phyloP scores from a whole-genome alignment of 1,139 yeast genomes.

The Candida pseudoviswanathii region DNA sequence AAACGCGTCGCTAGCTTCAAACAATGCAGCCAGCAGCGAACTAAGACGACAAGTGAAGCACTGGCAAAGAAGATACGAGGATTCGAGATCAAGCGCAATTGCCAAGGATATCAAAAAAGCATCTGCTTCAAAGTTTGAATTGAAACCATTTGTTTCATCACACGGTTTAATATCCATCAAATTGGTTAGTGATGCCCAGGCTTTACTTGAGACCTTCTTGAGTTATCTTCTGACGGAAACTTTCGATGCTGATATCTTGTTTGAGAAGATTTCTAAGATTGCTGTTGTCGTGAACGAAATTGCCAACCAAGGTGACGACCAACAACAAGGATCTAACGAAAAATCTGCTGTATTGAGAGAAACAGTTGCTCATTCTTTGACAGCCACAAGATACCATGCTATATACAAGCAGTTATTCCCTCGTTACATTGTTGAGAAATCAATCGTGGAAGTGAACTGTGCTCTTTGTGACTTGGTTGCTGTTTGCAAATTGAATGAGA shows the following conservation, averaged over 20 bases:
- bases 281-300: slow-evolving; percentile 53
- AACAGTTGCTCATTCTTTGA: slow-evolving; percentile 73
- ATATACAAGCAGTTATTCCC: slow-evolving; percentile 69
- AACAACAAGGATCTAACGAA: slow-evolving; percentile 37
- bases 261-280: slow-evolving; percentile 56
- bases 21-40: slow-evolving; percentile 22
- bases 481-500: slow-evolving; percentile 49
- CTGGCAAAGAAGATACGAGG: slow-evolving; percentile 54
- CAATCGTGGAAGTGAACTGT: slow-evolving; percentile 74
- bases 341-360: slow-evolving; percentile 55
- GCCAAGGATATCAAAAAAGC: slow-evolving; percentile 24
- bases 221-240: slow-evolving; percentile 34
- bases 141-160: slow-evolving; percentile 35
- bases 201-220: slow-evolving; percentile 49
- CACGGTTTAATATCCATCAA: slow-evolving; percentile 49
- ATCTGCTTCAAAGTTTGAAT: slow-evolving; percentile 25
- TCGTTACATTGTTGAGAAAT: slow-evolving; percentile 70
- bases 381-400: slow-evolving; percentile 78
- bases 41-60: slow-evolving; percentile 34
- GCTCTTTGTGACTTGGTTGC: slow-evolving; percentile 72
- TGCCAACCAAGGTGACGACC: slow-evolving; percentile 44
- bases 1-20: slow-evolving; percentile 17
- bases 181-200: slow-evolving; percentile 47
- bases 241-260: slow-evolving; percentile 46
- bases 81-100: slow-evolving; percentile 34